A percentile compares a stretch with the other conserved stretches of the same genome.
phyloP scores from a whole-genome alignment of 345 rosid genomes.

The Mangifera indica region DNA sequence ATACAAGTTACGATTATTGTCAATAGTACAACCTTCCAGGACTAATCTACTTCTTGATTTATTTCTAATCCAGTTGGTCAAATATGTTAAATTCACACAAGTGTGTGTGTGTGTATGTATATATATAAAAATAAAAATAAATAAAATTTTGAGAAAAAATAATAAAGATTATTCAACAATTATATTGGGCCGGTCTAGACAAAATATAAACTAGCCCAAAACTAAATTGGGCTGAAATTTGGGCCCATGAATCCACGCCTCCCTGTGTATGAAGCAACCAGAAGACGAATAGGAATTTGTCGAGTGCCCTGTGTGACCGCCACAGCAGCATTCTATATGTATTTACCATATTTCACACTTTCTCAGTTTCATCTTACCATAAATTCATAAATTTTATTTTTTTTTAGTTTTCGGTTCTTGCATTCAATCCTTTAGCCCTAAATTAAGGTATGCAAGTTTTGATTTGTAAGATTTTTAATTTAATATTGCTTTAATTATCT shows the following conservation, averaged over 20 bases:
- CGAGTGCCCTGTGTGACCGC: background rate
- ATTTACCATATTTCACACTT: background rate
- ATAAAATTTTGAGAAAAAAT: no score
- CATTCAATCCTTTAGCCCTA: background rate
- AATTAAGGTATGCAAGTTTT: background rate
- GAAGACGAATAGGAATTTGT: background rate
- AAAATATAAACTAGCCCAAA: no score
- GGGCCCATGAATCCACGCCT: no score
- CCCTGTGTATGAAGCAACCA: no score
- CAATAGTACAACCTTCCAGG: background rate
- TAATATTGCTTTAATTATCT: no score
- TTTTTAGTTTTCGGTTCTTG: background rate
- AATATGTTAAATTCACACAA: no score
- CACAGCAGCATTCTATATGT: background rate
- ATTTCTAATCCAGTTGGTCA: no score
- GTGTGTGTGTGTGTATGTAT: no score
- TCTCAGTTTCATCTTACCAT: background rate
- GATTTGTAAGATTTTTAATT: no score
- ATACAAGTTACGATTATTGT: background rate
- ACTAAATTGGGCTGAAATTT: no score
- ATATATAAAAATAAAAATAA: no score
- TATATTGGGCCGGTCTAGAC: background rate
- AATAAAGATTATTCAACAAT: background rate
- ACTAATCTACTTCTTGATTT: no score
- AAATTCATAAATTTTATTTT: background rate